Evolutionary conservation across 2,329 filamentous ascomycete species (phyloP).

Genomic region (Gremmenia infestans): DNA sequence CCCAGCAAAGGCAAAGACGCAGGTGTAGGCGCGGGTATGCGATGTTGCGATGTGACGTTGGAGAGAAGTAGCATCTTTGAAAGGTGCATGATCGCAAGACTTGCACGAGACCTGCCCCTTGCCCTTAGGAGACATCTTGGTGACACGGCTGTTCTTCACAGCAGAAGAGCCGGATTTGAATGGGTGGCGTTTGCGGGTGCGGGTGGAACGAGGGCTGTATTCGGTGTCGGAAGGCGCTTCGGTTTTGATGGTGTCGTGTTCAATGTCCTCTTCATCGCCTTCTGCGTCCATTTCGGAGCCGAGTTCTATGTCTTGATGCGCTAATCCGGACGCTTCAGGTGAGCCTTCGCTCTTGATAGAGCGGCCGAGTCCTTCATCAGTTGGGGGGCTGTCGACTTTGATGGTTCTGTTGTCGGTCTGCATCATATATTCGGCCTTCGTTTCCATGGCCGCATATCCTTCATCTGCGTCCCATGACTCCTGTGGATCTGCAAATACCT

Average conservation of each 20-base stretch:
- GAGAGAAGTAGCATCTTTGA: conserved; percentile 42
- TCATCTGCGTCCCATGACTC: conserved; percentile 11
- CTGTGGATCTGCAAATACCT: conserved; percentile 22
- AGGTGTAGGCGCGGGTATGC: conserved; percentile 63
- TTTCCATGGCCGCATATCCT: conserved; percentile 14
- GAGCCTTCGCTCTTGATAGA: conserved; percentile 23
- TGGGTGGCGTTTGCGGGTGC: conserved; percentile 15
- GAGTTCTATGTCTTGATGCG: background rate
- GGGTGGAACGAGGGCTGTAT: conserved; percentile 19
- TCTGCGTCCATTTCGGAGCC: conserved; percentile 16
- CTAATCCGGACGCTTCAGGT: conserved; percentile 4
- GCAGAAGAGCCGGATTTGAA: conserved; percentile 3
- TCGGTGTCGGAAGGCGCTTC: conserved; percentile 21
- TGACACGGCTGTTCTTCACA: conserved; percentile 13
- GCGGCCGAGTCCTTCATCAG: conserved; percentile 23
- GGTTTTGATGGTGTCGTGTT: conserved; percentile 1
- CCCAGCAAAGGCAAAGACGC: conserved; percentile 73
- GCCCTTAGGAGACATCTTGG: background rate
- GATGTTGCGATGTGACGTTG: conserved; percentile 41
- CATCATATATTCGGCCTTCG: conserved; percentile 12
- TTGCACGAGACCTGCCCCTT: conserved; percentile 11
- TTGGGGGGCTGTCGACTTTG: conserved; percentile 6
- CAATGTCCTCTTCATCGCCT: conserved; percentile 7
- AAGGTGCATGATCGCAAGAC: conserved; percentile 30
- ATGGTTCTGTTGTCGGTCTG: conserved; percentile 2